Conservation (phyloP, 179 eudicot species). For the Corrigiola litoralis region DNA sequence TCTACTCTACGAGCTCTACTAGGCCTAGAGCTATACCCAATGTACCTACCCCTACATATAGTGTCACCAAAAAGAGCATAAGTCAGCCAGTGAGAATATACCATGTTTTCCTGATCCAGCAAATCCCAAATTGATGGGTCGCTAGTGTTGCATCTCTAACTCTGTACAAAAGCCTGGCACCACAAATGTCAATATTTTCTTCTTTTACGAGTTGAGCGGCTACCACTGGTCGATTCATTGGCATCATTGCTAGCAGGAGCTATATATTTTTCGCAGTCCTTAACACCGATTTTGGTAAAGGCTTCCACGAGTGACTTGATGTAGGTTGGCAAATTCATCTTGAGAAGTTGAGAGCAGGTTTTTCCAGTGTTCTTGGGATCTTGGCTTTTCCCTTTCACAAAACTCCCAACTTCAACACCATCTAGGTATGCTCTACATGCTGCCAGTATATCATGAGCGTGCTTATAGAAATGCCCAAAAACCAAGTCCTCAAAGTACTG, state of each 20-base stretch:
- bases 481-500: constrained; percentile 78
- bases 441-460: constrained; percentile 52
- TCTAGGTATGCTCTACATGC: constrained; percentile 68
- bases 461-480: constrained; percentile 54
- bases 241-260: neutral
- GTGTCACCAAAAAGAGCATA: neutral
- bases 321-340: constrained; percentile 22
- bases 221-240: neutral
- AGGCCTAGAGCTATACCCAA: no score
- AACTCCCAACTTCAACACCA: constrained; percentile 61
- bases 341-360: constrained; percentile 8
- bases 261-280: constrained; percentile 28
- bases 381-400: constrained; percentile 42
- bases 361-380: constrained; percentile 21
- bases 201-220: neutral
- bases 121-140: neutral
- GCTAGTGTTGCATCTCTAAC: constrained; percentile 3
- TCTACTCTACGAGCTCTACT: no score
- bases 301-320: constrained; percentile 33
- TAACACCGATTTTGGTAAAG: constrained; percentile 37
- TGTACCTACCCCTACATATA: neutral
- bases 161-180: neutral
- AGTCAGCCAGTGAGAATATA: neutral
- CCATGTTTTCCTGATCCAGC: neutral
- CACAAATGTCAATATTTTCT: neutral